A percentile compares a stretch with the other conserved stretches of the same genome.
phyloP scores from a whole-genome alignment of 2,329 filamentous ascomycete species.

The Verticillium klebahnii region DNA sequence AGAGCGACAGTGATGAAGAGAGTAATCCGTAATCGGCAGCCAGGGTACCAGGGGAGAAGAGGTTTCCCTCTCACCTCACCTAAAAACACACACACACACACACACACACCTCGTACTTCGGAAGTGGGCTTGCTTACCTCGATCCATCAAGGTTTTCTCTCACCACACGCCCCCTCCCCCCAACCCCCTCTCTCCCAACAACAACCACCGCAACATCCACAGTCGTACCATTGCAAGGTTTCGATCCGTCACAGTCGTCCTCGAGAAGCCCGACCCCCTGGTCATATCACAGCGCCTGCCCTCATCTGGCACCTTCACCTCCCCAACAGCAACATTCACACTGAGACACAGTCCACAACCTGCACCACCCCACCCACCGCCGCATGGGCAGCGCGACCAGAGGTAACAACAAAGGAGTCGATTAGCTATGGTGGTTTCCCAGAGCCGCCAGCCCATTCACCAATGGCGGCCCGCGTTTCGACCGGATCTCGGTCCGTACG shows the following conservation, averaged over 20 bases:
- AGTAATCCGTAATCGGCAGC: neutral
- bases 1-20: neutral
- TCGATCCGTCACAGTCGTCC: neutral
- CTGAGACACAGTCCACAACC: neutral
- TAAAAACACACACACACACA: too few relatives aligned
- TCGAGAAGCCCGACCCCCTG: neutral
- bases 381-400: neutral
- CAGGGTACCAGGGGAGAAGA: neutral
- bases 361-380: too few relatives aligned
- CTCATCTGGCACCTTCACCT: neutral
- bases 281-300: neutral
- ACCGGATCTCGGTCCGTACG: neutral
- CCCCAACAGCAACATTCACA: neutral
- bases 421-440: neutral
- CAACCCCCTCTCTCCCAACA: too few relatives aligned
- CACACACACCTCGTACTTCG: too few relatives aligned
- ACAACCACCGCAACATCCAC: neutral
- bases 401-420: neutral
- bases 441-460: neutral
- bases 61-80: too few relatives aligned
- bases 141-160: neutral
- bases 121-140: too few relatives aligned
- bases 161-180: neutral
- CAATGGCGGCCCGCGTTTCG: neutral
- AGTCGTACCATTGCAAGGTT: neutral